Percentiles rank a stretch among this genome's conserved stretches.
phyloP scores from a whole-genome alignment of 192 early-diverging fungal species.

The Coemansia aciculifera region DNA sequence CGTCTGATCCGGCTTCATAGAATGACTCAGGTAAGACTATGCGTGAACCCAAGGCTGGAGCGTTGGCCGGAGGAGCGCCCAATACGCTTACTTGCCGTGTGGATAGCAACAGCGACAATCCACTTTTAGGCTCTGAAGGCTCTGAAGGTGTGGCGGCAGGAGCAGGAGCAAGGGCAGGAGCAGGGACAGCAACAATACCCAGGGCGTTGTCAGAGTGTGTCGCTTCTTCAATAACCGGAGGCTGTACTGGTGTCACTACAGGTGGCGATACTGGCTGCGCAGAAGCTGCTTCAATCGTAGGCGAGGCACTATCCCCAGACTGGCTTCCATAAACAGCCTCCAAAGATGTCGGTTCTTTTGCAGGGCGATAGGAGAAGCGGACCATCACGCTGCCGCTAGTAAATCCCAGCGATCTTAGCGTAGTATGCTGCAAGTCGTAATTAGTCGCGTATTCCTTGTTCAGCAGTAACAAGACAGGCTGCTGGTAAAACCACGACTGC shows the following conservation, averaged over 20 bases:
- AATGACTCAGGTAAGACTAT: constrained; percentile 85
- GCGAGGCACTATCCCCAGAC: neutral
- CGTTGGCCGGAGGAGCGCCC: constrained; percentile 50
- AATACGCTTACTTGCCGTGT: constrained; percentile 52
- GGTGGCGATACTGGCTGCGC: neutral
- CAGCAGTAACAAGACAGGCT: constrained; percentile 32
- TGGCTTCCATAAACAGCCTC: constrained; percentile 18
- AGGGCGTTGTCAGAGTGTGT: neutral
- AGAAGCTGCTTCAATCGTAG: neutral
- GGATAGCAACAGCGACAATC: neutral
- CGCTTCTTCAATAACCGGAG: neutral
- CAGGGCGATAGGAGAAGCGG: constrained; percentile 62
- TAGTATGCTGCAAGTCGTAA: constrained; percentile 63
- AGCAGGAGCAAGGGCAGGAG: neutral
- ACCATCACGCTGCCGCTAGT: constrained; percentile 67
- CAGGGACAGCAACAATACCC: neutral
- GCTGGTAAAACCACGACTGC: constrained; percentile 22
- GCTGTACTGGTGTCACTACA: neutral
- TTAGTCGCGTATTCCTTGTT: constrained; percentile 61
- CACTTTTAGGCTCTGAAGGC: neutral
- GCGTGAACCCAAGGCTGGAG: constrained; percentile 31
- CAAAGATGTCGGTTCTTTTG: constrained; percentile 33
- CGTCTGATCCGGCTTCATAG: constrained; percentile 71
- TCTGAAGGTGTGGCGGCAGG: neutral
- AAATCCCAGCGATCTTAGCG: constrained; percentile 69